These are phyloP conservation scores for Aspergillus ochraceoroseus DNA, from an alignment of 2,329 filamentous ascomycete species.

Conservation along the genomic window DNA sequence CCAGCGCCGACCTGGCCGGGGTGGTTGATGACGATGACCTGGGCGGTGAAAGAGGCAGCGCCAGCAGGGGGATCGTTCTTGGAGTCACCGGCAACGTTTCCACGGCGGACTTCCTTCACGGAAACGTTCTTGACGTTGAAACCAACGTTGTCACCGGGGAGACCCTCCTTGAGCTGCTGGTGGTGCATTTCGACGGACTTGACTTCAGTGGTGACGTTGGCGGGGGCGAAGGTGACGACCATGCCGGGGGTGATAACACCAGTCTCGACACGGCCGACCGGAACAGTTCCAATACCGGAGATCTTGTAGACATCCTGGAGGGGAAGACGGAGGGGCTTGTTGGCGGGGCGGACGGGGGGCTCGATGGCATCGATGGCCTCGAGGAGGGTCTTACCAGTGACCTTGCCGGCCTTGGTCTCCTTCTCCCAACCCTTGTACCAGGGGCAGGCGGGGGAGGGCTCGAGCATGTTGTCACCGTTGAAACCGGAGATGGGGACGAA, in stretches of 20 bases:
- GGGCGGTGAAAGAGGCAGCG: constrained; percentile 93
- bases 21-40: constrained; percentile 99
- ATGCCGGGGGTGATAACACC: constrained; percentile 81
- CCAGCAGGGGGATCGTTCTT: constrained; percentile 96
- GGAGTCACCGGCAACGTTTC: constrained; percentile 99
- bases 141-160: constrained; percentile 99
- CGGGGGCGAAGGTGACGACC: constrained; percentile 94
- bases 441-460: constrained; percentile 82
- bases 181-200: constrained; percentile 99
- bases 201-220: constrained; percentile 99
- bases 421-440: constrained; percentile 99
- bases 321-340: constrained; percentile 99
- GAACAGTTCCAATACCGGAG: constrained; percentile 98
- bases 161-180: constrained; percentile 94
- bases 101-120: constrained; percentile 99
- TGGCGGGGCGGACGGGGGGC: constrained; percentile 82
- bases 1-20: constrained; percentile 98
- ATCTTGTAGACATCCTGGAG: constrained; percentile 99
- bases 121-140: constrained; percentile 99
- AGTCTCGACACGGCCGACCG: constrained; percentile 99
- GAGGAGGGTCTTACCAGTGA: constrained; percentile 92
- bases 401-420: constrained; percentile 86
- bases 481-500: constrained; percentile 99
- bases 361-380: constrained; percentile 98
- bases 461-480: constrained; percentile 99